Base-by-base conservation (phyloP, 2,329 filamentous ascomycete species). In the Monascus ruber region DNA sequence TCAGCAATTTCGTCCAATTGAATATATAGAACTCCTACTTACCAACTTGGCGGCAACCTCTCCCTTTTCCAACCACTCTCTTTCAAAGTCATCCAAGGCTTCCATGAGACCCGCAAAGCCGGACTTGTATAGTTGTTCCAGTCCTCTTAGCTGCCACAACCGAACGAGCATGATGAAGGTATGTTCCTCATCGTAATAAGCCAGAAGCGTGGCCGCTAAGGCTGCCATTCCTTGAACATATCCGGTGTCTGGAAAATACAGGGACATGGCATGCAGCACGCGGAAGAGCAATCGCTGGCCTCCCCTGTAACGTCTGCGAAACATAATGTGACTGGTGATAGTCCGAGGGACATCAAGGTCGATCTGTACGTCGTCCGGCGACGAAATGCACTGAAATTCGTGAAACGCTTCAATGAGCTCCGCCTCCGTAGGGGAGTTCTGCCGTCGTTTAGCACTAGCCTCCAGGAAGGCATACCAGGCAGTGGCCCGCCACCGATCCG, bases 161-260 rank as follows among this genome's bases (percentile, higher is more conserved):
- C 91, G 78, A n/a, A 93, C 88, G 39, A 96, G 69, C 91, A 98
- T 96, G 35, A 96, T 78, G 53, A 98, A 98, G 5, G 85, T 81
- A 51, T 79, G 79, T 61, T 95, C 91, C 62, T 98, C 91, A 48
- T 96, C 89, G 60, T 88, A 98, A 59, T 98, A 98, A 58, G 89
- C 94, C 5, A 98, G 76, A 17, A 98, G 69, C 0, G 91, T 96
- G 1, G 89, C 89, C 1, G 85, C 88, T 31, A 96, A 70, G 24
- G 87, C 85, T 10, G 89, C 91, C 91, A 98, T 98, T 39, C 91
- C 91, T 63, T 98, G 91, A 0, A 96, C 91, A 59, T 98, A 98
- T 26, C 91, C 91, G 5, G 85, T 91, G 24, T 84, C 81, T 0
- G 86, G 85, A 47, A 89, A 89, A 59, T 95, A 93, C 7, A 98